Base-by-base conservation (phyloP, 192 early-diverging fungal species). In the Gryganskiella cystojenkinii region DNA sequence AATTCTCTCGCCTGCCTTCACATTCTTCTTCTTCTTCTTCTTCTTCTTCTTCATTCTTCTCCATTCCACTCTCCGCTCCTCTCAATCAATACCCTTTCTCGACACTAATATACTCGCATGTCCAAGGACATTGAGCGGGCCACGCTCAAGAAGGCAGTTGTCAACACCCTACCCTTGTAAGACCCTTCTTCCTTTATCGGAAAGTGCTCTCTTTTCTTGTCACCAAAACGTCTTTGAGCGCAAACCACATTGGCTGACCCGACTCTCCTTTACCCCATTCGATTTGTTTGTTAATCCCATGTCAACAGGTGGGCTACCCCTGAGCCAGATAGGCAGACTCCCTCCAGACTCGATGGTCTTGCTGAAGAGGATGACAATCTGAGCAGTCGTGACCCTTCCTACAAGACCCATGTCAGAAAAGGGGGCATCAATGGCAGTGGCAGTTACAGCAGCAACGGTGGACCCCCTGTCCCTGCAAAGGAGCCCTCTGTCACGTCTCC, bases 71-170 rank as follows among this genome's bases (percentile, higher is more conserved):
- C 20, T 50, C 44, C 52, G 24, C 30, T 28, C 59, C 22, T 35
- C 20, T 44, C 30, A 4, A 24, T 33, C 22, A 31, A 40, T 22
- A 6, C 25, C 5, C n/a, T 6, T 9, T 10, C 33, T 35, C 15
- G 37, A 22, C 2, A 11, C 31, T n/a, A 11, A 15, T 40, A 13
- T 34, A 33, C 49, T 31, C 49, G 40, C 52, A 64, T 53, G 43
- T 44, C 50, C 51, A 67, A 61, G 60, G 70, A 78, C 56, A 58
- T 78, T 59, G 61, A 78, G 61, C 54, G 51, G 55, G 74, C 74
- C 11, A 78, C 74, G 4, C 65, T 78, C 47, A 68, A 69, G 37
- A 78, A 78, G 59, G 52, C 74, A 14, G 35, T 65, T 14, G 74
- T 78, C 28, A 64, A 54, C 20, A 78, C 67, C 35, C 42, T 64